A percentile compares a stretch with the other conserved stretches of the same genome.
These are phyloP conservation scores for Plasmodium blacklocki DNA, from an alignment of 169 alveolate genomes.

Conservation along the genomic window DNA sequence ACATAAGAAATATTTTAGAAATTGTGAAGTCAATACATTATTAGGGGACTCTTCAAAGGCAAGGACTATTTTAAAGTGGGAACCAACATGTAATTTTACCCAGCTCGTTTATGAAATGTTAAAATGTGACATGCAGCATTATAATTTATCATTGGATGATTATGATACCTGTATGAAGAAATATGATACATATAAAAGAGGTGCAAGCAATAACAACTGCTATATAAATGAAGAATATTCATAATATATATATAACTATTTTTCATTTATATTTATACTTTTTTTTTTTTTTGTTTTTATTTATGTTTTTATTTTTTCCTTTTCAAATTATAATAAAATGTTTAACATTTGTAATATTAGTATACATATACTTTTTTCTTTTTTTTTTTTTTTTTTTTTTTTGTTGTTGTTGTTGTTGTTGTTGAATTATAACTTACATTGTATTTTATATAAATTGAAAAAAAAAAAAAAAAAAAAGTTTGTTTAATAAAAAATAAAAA, in stretches of 20 bases:
- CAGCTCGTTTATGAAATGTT: slow-evolving; percentile 82
- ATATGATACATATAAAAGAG: slow-evolving; percentile 17
- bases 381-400: too few species aligned
- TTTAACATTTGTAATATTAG: too few species aligned
- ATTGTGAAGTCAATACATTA: slow-evolving; percentile 79
- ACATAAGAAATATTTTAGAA: slow-evolving; percentile 77
- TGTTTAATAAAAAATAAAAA: too few species aligned
- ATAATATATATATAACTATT: not conserved
- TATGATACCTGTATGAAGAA: slow-evolving; percentile 51
- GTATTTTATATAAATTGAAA: too few species aligned
- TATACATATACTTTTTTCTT: too few species aligned
- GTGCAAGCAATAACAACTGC: not conserved
- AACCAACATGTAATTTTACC: slow-evolving; percentile 59
- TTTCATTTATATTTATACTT: not conserved
- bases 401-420: too few species aligned
- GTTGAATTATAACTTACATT: too few species aligned
- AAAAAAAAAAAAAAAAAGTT: too few species aligned
- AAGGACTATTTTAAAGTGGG: slow-evolving; percentile 77
- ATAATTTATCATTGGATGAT: slow-evolving; percentile 45
- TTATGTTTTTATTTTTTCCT: not conserved
- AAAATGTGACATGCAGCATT: slow-evolving; percentile 64
- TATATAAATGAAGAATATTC: not conserved
- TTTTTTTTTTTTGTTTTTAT: not conserved
- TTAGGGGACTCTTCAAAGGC: slow-evolving; percentile 85
- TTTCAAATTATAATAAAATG: too few species aligned